Conservation (phyloP, 768 basidiomycete genomes). For the Hericium erinaceus region DNA sequence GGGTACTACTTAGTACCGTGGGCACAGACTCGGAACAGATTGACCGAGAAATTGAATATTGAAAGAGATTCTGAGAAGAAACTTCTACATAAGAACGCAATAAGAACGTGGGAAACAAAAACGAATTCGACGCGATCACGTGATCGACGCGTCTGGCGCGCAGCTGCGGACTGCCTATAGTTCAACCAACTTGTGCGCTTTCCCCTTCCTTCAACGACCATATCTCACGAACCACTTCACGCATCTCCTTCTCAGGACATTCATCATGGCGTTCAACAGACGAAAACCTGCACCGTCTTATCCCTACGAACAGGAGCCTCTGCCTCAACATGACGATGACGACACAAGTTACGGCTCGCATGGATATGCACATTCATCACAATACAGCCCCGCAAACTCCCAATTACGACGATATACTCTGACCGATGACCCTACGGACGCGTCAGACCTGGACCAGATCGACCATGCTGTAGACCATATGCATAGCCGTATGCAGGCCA, state of each 20-base stretch:
- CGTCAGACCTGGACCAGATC: conserved; percentile 11
- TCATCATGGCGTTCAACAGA: background rate
- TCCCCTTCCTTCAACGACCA: background rate
- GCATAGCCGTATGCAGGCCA: conserved; percentile 4
- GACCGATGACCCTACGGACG: background rate
- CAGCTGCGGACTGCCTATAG: background rate
- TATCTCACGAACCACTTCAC: background rate
- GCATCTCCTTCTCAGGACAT: background rate
- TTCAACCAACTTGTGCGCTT: background rate
- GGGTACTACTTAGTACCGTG: too few relatives aligned
- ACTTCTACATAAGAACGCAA: background rate
- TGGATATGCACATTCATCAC: background rate
- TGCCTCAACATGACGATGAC: background rate
- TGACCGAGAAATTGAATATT: too few relatives aligned
- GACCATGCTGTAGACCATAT: conserved; percentile 9
- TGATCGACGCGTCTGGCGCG: background rate
- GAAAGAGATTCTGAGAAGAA: background rate
- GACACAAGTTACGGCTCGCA: background rate
- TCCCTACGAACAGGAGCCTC: background rate
- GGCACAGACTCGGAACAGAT: too few relatives aligned
- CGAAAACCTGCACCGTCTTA: background rate
- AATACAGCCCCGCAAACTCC: background rate
- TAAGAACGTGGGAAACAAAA: background rate
- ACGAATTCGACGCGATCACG: background rate
- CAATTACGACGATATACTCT: background rate